phyloP scores from a whole-genome alignment of 2,329 filamentous ascomycete genomes.

The Talaromyces sp. region DNA sequence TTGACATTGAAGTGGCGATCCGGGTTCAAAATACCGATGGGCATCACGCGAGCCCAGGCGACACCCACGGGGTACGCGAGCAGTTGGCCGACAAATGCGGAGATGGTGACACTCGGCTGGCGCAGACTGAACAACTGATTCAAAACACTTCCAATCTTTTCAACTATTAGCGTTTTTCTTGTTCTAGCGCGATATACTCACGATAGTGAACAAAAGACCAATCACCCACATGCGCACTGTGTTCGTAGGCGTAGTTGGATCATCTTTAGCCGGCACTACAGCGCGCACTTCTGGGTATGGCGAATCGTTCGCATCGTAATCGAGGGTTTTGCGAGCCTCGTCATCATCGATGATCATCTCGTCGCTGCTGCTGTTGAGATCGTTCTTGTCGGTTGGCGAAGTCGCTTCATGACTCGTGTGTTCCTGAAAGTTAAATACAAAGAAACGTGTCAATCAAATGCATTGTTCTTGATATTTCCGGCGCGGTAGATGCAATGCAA shows the following conservation, averaged over 20 bases:
- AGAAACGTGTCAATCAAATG: neutral
- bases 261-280: slow-evolving; percentile 36
- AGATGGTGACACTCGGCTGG: slow-evolving; percentile 42
- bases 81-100: slow-evolving; percentile 43
- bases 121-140: slow-evolving; percentile 43
- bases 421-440: neutral
- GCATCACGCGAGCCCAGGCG: slow-evolving; percentile 40
- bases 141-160: slow-evolving; percentile 37
- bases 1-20: slow-evolving; percentile 41
- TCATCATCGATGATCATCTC: slow-evolving; percentile 31
- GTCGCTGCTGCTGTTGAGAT: slow-evolving; percentile 15
- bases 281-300: slow-evolving; percentile 42
- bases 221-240: slow-evolving; percentile 41
- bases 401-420: neutral
- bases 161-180: neutral
- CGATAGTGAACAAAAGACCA: slow-evolving; percentile 39
- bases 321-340: slow-evolving; percentile 34
- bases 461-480: neutral
- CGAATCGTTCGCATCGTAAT: slow-evolving; percentile 40
- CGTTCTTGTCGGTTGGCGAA: neutral
- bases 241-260: slow-evolving; percentile 33
- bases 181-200: slow-evolving; percentile 23
- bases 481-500: neutral
- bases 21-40: slow-evolving; percentile 44
- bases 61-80: slow-evolving; percentile 47